Base-by-base conservation (phyloP, 257 asterid genomes). In the Jasminum sambac region DNA sequence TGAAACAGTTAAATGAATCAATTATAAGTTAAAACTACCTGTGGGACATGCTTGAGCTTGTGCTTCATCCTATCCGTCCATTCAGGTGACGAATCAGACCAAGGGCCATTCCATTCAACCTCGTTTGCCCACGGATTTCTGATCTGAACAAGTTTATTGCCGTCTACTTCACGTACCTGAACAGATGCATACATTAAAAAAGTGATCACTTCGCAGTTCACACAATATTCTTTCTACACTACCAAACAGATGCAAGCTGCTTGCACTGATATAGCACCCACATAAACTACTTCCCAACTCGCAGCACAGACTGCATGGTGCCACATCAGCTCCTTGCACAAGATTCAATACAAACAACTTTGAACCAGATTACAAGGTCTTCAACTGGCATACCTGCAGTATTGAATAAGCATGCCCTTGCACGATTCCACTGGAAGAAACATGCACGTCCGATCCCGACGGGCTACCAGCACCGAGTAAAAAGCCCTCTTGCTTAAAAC, bases 381-480 rank as follows among this genome's bases (percentile, higher is more conserved):
- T 57, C 26, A 11, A 63, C 41, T 41, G 24, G 58, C 46, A n/a
- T 82, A 95, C 98, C 98, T 91, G 98, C 69, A 91, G 82, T 88
- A 95, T 84, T 8, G 99, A 95, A 81, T 95, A 95, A 66, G 98
- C 99, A 78, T 95, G 99, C 66, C 96, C 99, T 82, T 95, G 99
- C 76, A 95, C 99, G 70, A 95, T 95, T 59, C 99, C 99, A 80
- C 94, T 88, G 38, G 99, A 89, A 41, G 99, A 95, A 66, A 95
- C 78, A 72, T 95, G 99, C 76, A 91, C 98, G 66, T 95, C 99
- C 44, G 99, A 91, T 63, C 99, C 99, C 14, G 99, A 95, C 50
- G 99, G 99, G 83, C 99, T 95, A 65, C 99, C 98, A n/a, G 99
- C 99, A 19, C 99, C 99, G 36, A 95, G 89, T 68, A 95, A 81